phyloP scores from a whole-genome alignment of 73 alveolate genomes.

The Paramecium octaurelia region DNA sequence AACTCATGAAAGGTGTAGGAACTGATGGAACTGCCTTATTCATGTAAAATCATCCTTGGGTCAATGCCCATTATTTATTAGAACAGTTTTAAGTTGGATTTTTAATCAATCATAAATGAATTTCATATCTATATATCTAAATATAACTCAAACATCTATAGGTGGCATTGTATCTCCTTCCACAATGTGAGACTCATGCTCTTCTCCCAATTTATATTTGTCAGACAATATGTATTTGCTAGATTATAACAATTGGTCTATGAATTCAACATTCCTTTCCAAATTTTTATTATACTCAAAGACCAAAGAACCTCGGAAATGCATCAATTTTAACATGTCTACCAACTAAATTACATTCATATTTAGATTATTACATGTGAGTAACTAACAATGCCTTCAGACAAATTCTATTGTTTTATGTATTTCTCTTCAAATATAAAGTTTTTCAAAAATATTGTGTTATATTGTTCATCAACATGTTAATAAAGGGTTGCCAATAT shows the following conservation, averaged over 20 bases:
- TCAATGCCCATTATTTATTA: constrained; percentile 75
- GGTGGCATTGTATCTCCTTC: constrained; percentile 37
- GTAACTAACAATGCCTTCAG: constrained; percentile 14
- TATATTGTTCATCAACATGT: not conserved
- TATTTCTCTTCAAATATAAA: not conserved
- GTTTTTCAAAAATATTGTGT: constrained; percentile 25
- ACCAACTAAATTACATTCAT: not conserved
- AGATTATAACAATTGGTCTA: not conserved
- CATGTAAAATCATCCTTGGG: constrained; percentile 91
- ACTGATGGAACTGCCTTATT: constrained; percentile 86
- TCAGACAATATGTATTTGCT: not conserved
- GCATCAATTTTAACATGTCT: constrained; percentile 41
- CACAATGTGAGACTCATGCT: constrained; percentile 4
- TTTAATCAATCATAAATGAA: constrained; percentile 30
- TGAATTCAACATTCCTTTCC: not conserved
- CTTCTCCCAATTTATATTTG: not conserved
- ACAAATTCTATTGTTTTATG: not conserved
- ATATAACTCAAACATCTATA: constrained; percentile 24
- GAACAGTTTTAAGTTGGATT: constrained; percentile 83
- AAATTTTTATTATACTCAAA: constrained; percentile 19
- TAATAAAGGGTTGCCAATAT: constrained; percentile 42
- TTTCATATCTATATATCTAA: not conserved
- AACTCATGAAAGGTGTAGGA: constrained; percentile 89
- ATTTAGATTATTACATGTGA: not conserved
- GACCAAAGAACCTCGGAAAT: constrained; percentile 7